Base-by-base conservation (phyloP, 2,329 filamentous ascomycete species). In the Aspergillus nomiae region DNA sequence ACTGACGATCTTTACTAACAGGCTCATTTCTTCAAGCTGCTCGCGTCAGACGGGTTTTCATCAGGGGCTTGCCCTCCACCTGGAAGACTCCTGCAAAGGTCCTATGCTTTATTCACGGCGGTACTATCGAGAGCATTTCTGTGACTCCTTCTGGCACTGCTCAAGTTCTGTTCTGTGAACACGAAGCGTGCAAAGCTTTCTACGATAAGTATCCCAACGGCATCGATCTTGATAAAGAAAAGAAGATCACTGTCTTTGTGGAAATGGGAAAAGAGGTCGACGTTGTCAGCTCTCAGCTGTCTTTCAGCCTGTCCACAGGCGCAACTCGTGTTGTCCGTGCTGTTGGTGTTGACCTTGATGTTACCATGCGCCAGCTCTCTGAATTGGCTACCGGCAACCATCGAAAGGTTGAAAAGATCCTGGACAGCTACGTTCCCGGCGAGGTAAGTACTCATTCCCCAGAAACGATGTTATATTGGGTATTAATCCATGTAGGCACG, bases 301-400 rank as follows among this genome's bases (percentile, higher is more conserved):
- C 72, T 7, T 76, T 76, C 43, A 78, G 77, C 57, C 75, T 80
- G 11, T 76, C 78, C 1, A 71, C 74, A 1, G 79, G 79, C 1
- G 75, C 76, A 4, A 81, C 82, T 28, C 80, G 83, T 36, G 82
- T 81, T 56, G 75, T 85, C 16, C 79, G 80, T 54, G 80, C 77
- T 24, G 69, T 78, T 8, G 78, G 78, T 10, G 78, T 78, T 6
- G 76, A 80, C 19, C 73, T 79, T 45, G 75, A 80, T 21, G 76
- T 78, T 69, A 73, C 67, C 14, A 77, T 81, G 63, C 62, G 53
- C 7, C 68, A 72, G 14, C 70, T 84, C 43, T 63, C 73, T 62
- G 74, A 75, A 50, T 61, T 83, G 10, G 81, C 80, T 4, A 70
- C 71, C 41, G 73, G 73, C 8, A 77, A 71, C 21, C 75, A 76